Evolutionary conservation across 805 yeast genomes (phyloP).

Genomic region (Saccharomycopsis oosterbeekiorum): DNA sequence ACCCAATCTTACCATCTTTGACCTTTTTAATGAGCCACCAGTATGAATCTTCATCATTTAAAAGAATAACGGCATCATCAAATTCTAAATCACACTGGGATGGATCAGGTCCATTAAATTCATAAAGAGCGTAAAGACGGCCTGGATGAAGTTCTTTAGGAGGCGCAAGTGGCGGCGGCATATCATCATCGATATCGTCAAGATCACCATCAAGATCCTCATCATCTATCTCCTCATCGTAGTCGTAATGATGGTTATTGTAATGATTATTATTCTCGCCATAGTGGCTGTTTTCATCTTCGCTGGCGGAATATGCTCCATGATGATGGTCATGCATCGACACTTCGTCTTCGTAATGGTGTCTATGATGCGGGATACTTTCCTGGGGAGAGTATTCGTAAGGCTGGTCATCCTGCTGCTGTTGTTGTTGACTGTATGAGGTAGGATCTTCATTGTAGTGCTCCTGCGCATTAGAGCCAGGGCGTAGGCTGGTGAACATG

Average conservation of each 20-base stretch:
- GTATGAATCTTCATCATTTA: conserved; percentile 85
- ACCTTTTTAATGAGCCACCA: conserved; percentile 85
- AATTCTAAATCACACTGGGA: conserved; percentile 74
- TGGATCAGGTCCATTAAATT: conserved; percentile 86
- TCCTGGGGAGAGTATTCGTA: not conserved
- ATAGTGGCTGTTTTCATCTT: not conserved
- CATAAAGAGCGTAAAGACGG: conserved; percentile 75
- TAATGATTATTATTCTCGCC: not conserved
- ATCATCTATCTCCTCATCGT: conserved; percentile 25
- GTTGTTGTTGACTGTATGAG: not conserved
- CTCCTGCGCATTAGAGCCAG: not conserved
- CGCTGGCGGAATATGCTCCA: not conserved
- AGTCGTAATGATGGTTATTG: conserved; percentile 4
- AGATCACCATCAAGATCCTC: conserved; percentile 31
- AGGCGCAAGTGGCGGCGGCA: conserved; percentile 37
- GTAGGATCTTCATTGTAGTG: not conserved
- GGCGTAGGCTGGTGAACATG: conserved; percentile 1
- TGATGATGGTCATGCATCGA: not conserved
- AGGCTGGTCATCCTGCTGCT: not conserved
- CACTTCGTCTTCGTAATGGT: not conserved
- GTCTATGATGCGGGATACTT: not conserved
- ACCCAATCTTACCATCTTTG: conserved; percentile 67
- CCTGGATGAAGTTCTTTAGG: conserved; percentile 77
- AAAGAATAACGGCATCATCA: conserved; percentile 71
- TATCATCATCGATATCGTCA: conserved; percentile 27